These are phyloP conservation scores for Naganishia liquefaciens DNA, from an alignment of 1,284 basidiomycete genomes.

Conservation along the genomic window DNA sequence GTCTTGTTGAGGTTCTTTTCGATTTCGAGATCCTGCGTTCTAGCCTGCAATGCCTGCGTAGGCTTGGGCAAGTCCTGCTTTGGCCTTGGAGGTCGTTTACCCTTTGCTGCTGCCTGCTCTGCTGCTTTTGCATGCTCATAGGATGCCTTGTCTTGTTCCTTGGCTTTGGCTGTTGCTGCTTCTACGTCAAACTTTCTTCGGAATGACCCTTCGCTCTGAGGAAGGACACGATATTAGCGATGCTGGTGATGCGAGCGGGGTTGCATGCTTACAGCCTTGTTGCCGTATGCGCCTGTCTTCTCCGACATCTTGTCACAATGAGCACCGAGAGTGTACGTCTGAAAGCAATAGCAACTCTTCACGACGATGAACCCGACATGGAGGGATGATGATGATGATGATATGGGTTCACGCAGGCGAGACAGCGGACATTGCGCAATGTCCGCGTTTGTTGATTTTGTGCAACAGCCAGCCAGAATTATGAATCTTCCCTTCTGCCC, in stretches of 20 bases:
- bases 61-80: conserved; percentile 68
- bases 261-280: conserved; percentile 21
- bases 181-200: conserved; percentile 51
- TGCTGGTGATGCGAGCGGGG: background rate
- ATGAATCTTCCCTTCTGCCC: background rate
- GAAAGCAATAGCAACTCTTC: too few species aligned
- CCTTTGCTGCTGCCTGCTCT: conserved; percentile 59
- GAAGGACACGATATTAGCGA: background rate
- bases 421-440: background rate
- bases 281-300: conserved; percentile 30
- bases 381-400: background rate
- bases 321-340: background rate
- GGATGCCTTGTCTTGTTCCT: conserved; percentile 48
- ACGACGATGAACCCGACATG: background rate
- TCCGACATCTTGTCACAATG: conserved; percentile 23
- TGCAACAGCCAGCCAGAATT: conserved; percentile 8
- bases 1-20: conserved; percentile 91
- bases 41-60: conserved; percentile 81
- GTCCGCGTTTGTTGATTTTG: conserved; percentile 28
- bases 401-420: too few species aligned
- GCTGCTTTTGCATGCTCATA: conserved; percentile 48
- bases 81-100: conserved; percentile 69
- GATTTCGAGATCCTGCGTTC: conserved; percentile 76
- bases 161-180: conserved; percentile 52
- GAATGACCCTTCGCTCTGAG: conserved; percentile 28